Conservation (phyloP, 164 flowering plant species). For the Magnolia changhungtana region DNA sequence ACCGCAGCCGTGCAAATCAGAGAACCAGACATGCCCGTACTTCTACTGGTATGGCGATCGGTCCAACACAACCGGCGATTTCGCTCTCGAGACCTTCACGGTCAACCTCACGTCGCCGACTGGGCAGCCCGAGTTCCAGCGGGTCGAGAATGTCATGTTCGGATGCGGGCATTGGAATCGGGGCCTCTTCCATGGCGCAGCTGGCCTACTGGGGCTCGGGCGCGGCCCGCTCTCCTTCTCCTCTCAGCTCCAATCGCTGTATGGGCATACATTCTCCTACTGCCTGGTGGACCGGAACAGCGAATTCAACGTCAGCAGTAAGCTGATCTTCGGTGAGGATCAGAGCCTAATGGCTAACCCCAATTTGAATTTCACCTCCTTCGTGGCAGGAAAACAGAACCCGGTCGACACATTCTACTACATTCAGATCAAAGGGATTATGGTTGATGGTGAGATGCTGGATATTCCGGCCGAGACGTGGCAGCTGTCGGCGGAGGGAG, state of each 20-base stretch:
- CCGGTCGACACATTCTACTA: slow-evolving; percentile 85
- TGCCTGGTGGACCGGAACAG: slow-evolving; percentile 88
- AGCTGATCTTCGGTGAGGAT: slow-evolving; percentile 84
- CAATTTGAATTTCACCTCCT: slow-evolving; percentile 64
- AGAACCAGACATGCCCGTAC: slow-evolving; percentile 69
- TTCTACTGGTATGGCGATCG: slow-evolving; percentile 94
- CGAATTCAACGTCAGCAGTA: slow-evolving; percentile 72
- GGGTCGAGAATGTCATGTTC: slow-evolving; percentile 81
- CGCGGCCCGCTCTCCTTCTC: slow-evolving; percentile 87
- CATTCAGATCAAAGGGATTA: slow-evolving; percentile 52
- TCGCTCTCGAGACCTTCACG: slow-evolving; percentile 81
- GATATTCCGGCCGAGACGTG: slow-evolving; percentile 66
- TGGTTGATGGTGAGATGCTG: slow-evolving; percentile 71
- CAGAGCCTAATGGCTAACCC: slow-evolving; percentile 46
- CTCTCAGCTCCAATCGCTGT: slow-evolving; percentile 70
- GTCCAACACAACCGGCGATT: slow-evolving; percentile 93
- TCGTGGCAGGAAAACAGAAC: slow-evolving; percentile 53
- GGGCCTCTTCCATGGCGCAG: slow-evolving; percentile 92
- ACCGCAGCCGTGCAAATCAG: slow-evolving; percentile 48
- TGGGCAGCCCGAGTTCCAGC: slow-evolving; percentile 41
- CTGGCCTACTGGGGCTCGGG: slow-evolving; percentile 87
- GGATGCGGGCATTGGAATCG: slow-evolving; percentile 99
- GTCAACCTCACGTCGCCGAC: slow-evolving; percentile 55
- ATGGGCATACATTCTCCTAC: slow-evolving; percentile 90
- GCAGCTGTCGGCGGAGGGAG: slow-evolving; percentile 51